Evolutionary conservation across 1,139 yeast species (phyloP).

Genomic region (Protomyces pachydermus): DNA sequence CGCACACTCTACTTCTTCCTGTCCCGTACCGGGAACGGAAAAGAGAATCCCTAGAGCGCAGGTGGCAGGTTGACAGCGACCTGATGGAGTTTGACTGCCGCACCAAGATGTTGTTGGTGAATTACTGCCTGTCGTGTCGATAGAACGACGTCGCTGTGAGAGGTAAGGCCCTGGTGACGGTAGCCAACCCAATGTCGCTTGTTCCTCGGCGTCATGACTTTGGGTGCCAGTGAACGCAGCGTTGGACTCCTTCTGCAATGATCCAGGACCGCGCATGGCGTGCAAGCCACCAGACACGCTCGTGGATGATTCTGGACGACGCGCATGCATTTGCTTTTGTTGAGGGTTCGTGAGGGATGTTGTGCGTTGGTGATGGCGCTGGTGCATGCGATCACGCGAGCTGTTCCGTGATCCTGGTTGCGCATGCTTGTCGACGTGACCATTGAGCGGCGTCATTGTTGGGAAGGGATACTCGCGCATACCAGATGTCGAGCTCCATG

Average conservation of each 20-base stretch:
- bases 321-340: not conserved
- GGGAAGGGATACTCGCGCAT: constrained; percentile 23
- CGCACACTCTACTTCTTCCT: constrained; percentile 15
- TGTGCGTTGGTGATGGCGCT: not conserved
- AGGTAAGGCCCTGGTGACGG: constrained; percentile 24
- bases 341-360: not conserved
- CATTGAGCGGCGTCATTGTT: constrained; percentile 15
- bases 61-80: constrained; percentile 19
- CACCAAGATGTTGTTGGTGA: constrained; percentile 1
- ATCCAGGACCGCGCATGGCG: not conserved
- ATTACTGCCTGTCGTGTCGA: constrained; percentile 20
- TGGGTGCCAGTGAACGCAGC: constrained; percentile 4
- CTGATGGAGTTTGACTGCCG: not conserved
- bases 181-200: constrained; percentile 8
- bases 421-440: not conserved
- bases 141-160: constrained; percentile 7
- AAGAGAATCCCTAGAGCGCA: constrained; percentile 17
- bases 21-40: constrained; percentile 19
- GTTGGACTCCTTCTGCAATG: constrained; percentile 1
- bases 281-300: not conserved
- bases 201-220: not conserved
- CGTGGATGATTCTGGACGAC: not conserved
- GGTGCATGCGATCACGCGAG: not conserved
- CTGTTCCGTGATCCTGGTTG: not conserved
- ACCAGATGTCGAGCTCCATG: constrained; percentile 6